Conservation (phyloP, 768 basidiomycete species). For the Steccherinum ochraceum region DNA sequence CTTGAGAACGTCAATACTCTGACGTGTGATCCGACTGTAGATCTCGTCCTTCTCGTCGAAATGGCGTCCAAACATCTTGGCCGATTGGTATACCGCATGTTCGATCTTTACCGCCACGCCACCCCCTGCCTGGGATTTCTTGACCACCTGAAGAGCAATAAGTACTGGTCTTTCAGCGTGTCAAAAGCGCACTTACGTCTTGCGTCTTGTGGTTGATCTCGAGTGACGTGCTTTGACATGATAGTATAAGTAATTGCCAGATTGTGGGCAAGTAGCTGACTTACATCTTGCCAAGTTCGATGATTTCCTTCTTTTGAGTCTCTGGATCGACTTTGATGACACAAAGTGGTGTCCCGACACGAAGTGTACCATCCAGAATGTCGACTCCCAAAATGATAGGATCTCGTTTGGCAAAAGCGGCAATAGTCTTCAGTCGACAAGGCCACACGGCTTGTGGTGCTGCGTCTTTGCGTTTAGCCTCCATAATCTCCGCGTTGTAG, state of each 20-base stretch:
- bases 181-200: no score
- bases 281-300: slow-evolving; percentile 92
- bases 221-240: slow-evolving; percentile 73
- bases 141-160: slow-evolving; percentile 67
- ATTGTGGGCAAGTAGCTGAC: slow-evolving; percentile 22
- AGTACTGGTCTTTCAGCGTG: no score
- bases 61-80: slow-evolving; percentile 94
- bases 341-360: slow-evolving; percentile 90
- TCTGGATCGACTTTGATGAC: slow-evolving; percentile 88
- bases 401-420: slow-evolving; percentile 94
- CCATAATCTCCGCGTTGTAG: slow-evolving; percentile 86
- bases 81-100: slow-evolving; percentile 90
- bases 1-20: slow-evolving; percentile 96
- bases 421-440: slow-evolving; percentile 85
- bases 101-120: slow-evolving; percentile 99
- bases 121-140: slow-evolving; percentile 90
- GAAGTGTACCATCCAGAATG: slow-evolving; percentile 86
- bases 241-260: slow-evolving; percentile 3
- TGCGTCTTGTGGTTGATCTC: slow-evolving; percentile 94
- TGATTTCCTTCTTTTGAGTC: slow-evolving; percentile 86
- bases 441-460: slow-evolving; percentile 97
- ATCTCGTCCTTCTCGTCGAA: slow-evolving; percentile 96
- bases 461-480: slow-evolving; percentile 88
- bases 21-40: slow-evolving; percentile 82
- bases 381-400: slow-evolving; percentile 97